Conservation (phyloP, 495 filamentous ascomycete species). For the Penicillium nucicola region DNA sequence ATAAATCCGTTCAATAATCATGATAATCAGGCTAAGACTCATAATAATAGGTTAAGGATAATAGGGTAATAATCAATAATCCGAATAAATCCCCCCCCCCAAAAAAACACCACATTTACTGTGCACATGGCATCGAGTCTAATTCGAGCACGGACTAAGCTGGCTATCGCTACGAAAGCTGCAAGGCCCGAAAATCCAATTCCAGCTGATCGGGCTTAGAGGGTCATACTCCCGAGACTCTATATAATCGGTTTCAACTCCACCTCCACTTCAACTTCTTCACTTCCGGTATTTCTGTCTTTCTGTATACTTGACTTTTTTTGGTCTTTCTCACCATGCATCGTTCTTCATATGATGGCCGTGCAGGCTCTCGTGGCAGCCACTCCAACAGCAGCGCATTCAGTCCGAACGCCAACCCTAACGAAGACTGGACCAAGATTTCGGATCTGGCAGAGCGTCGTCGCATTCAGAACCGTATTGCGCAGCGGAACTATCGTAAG, state of each 20-base stretch:
- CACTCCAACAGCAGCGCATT: constrained; percentile 92
- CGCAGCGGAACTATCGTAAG: constrained; percentile 97
- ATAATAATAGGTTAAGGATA: no score
- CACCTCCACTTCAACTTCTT: neutral
- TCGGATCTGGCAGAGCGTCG: constrained; percentile 92
- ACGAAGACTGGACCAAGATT: constrained; percentile 99
- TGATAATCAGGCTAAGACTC: no score
- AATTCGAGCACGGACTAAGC: constrained; percentile 28
- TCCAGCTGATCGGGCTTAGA: constrained; percentile 31
- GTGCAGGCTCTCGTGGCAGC: constrained; percentile 51
- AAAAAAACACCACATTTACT: no score
- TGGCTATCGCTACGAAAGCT: constrained; percentile 34
- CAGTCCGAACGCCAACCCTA: constrained; percentile 92
- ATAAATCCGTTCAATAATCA: no score
- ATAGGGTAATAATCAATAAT: no score
- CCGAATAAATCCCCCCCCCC: no score
- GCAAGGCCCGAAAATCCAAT: constrained; percentile 16
- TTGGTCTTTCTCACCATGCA: constrained; percentile 29
- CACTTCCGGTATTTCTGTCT: constrained; percentile 2
- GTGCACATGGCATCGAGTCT: constrained; percentile 16
- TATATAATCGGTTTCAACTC: constrained; percentile 31
- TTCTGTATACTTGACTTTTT: no score
- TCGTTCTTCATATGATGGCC: constrained; percentile 33
- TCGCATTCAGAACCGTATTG: constrained; percentile 96
- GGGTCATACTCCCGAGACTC: constrained; percentile 19